Evolutionary conservation across 2,329 filamentous ascomycete genomes (phyloP), one percentile per base, ranked within the genome.

Genomic region (Hypomyces perniciosus): DNA sequence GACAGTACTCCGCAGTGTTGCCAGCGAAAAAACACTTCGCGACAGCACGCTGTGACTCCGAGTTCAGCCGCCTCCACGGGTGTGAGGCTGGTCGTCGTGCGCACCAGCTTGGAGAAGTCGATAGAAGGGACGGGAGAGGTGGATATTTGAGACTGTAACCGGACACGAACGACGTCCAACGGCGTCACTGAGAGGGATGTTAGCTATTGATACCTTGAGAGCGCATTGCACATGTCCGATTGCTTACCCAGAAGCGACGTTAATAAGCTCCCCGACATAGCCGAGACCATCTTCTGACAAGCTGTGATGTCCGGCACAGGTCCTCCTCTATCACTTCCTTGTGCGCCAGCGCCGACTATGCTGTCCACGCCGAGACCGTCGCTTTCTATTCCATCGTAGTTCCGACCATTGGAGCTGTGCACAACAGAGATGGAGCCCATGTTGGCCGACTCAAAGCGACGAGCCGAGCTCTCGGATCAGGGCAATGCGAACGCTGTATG

Each of bases 11-110:
- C 27, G 85, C 80, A 67, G 85, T 88, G 64, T 95, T 91, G 58
- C 90, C 91, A 56, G 92, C 84, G 77, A 95, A 99, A 99, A 69
- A 97, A 99, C 34, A 99, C 92, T 68, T 99, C 92, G 54, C 93
- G 85, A 66, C 93, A 99, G 71, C 93, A 99, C 37, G 91, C 84
- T 12, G 91, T 96, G 49, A 97, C 89, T 54, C 93, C 93, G 45
- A 97, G 80, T 62, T 92, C 89, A 30, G 87, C 68, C 2, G 80
- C 83, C 50, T 90, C 89, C 44, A 93, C 79, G 57, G 85, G 81
- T 55, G 82, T 83, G 59, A 84, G 66, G 64, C 80, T 83, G 59
- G 78, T 65, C 59, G 78, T 71, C 60, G 79, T 69, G 63, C 83
- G 58, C 61, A 79, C 67, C 66, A 85, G 68, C 68, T 76, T 74